A percentile compares a stretch with the other conserved stretches of the same genome.
These are phyloP conservation scores for Myrica gale DNA, from an alignment of 306 rosid genomes.

Conservation along the genomic window DNA sequence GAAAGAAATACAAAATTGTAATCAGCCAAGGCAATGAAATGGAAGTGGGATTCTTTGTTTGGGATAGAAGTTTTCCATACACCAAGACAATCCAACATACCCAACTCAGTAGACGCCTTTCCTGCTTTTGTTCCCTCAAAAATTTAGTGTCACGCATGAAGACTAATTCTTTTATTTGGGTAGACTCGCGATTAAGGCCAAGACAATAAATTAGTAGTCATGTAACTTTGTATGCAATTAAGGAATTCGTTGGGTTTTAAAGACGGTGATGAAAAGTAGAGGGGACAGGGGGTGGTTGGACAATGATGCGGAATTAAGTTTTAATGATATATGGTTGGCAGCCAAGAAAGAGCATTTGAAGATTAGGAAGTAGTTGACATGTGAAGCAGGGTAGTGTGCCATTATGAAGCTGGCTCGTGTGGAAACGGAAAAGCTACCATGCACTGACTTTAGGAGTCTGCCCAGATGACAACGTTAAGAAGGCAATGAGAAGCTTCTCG, in stretches of 20 bases:
- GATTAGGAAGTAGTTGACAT: constrained; percentile 37
- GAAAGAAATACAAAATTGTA: neutral
- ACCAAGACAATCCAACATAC: neutral
- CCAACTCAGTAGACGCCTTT: constrained; percentile 1
- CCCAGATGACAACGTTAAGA: no score
- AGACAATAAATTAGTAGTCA: neutral
- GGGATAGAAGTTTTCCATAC: neutral
- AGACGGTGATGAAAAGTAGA: constrained; percentile 27
- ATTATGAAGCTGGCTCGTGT: constrained; percentile 23
- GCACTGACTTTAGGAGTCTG: neutral
- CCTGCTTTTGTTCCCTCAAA: constrained; percentile 22
- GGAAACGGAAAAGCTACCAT: constrained; percentile 20
- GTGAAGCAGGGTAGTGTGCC: neutral
- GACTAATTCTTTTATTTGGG: constrained; percentile 3
- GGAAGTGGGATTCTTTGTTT: neutral
- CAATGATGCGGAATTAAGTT: constrained; percentile 12
- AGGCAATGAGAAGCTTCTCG: neutral
- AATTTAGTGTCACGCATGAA: neutral
- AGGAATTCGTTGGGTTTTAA: constrained; percentile 32
- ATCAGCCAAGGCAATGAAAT: neutral
- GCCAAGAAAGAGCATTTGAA: constrained; percentile 22
- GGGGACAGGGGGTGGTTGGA: constrained; percentile 4
- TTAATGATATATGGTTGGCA: constrained; percentile 33
- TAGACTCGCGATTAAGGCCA: neutral
- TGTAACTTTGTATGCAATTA: constrained; percentile 9